phyloP scores from a whole-genome alignment of 1,284 basidiomycete genomes.

The Moesziomyces sp. region DNA sequence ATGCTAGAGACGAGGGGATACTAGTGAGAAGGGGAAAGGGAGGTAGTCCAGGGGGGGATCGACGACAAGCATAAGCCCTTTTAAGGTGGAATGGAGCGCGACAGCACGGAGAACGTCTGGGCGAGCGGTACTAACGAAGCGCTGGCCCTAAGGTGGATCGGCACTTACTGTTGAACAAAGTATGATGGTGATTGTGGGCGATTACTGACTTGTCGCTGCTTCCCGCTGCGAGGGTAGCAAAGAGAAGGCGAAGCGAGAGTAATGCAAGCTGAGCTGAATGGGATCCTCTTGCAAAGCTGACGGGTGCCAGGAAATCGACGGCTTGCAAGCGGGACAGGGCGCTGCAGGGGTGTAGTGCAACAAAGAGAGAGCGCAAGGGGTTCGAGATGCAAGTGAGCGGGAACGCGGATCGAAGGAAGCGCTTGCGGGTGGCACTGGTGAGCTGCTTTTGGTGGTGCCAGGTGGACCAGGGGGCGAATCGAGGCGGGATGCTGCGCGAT shows the following conservation, averaged over 20 bases:
- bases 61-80: conserved; percentile 31
- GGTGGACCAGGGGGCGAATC: conserved; percentile 7
- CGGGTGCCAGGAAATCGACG: neutral
- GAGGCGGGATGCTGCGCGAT: conserved; percentile 16
- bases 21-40: conserved; percentile 1
- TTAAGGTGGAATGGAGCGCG: conserved; percentile 35
- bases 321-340: conserved; percentile 1
- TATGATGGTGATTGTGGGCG: neutral
- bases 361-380: conserved; percentile 29
- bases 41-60: conserved; percentile 18
- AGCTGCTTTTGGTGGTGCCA: neutral
- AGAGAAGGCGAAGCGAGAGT: too few relatives aligned
- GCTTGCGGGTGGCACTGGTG: neutral
- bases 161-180: neutral
- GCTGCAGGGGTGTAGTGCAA: conserved; percentile 20
- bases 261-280: neutral
- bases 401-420: conserved; percentile 13
- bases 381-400: conserved; percentile 3
- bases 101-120: conserved; percentile 2
- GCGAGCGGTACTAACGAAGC: neutral
- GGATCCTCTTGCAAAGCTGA: neutral
- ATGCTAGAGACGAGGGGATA: conserved; percentile 4
- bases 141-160: neutral
- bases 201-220: neutral
- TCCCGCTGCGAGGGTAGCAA: neutral